phyloP scores from a whole-genome alignment of 2,329 filamentous ascomycete species.

The Rhynchosporium secalis region DNA sequence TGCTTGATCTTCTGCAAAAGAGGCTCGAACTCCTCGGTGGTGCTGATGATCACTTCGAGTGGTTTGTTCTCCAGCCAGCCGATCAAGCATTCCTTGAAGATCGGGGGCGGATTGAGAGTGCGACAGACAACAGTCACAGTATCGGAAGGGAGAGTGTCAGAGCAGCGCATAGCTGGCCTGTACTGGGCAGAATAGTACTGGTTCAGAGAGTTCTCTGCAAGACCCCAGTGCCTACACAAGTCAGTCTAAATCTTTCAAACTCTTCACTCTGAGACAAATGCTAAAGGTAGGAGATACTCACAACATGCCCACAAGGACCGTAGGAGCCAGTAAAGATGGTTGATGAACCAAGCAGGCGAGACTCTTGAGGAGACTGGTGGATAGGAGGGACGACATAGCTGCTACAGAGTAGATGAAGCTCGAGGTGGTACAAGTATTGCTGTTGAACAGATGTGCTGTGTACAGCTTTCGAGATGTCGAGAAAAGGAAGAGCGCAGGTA shows the following conservation, averaged over 20 bases:
- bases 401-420: too few relatives aligned
- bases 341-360: background rate
- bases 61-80: constrained; percentile 4
- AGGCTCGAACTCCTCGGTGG: background rate
- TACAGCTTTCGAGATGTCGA: too few relatives aligned
- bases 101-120: background rate
- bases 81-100: constrained; percentile 13
- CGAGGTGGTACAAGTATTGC: too few relatives aligned
- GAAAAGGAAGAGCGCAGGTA: too few relatives aligned
- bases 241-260: background rate
- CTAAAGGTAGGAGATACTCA: background rate
- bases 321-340: too few relatives aligned
- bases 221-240: background rate
- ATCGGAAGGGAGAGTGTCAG: background rate
- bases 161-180: background rate
- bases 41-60: constrained; percentile 11
- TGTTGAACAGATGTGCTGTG: too few relatives aligned
- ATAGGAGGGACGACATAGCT: background rate
- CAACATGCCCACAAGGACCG: background rate
- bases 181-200: constrained; percentile 5
- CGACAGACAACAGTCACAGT: constrained; percentile 7
- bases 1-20: background rate
- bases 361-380: background rate
- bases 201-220: background rate
- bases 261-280: background rate